phyloP scores from a whole-genome alignment of 1,284 basidiomycete species.

The Pseudozyma pruni region DNA sequence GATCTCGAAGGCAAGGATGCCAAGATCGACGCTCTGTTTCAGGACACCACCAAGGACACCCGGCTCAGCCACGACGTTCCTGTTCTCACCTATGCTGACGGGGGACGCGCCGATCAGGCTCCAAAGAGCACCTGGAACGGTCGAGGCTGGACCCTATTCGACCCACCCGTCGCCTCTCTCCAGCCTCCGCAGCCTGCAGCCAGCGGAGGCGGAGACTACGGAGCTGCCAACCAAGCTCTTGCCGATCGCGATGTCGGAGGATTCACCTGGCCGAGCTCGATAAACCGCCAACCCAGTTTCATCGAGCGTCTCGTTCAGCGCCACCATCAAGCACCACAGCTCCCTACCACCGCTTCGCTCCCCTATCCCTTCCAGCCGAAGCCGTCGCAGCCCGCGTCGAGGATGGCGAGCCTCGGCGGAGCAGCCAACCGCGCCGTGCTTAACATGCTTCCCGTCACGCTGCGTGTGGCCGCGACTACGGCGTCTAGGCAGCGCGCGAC shows the following conservation, averaged over 20 bases:
- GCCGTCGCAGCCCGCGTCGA: slow-evolving; percentile 27
- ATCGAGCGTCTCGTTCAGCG: slow-evolving; percentile 41
- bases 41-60: background rate
- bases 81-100: slow-evolving; percentile 13
- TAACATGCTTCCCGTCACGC: slow-evolving; percentile 42
- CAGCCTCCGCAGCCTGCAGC: slow-evolving; percentile 21
- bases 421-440: slow-evolving; percentile 38
- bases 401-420: slow-evolving; percentile 37
- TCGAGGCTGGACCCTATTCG: slow-evolving; percentile 40
- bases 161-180: slow-evolving; percentile 23
- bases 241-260: slow-evolving; percentile 35
- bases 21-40: slow-evolving; percentile 25
- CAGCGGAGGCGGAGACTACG: slow-evolving; percentile 34
- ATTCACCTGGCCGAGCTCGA: slow-evolving; percentile 28
- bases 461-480: slow-evolving; percentile 39
- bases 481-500: slow-evolving; percentile 35
- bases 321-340: slow-evolving; percentile 23
- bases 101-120: slow-evolving; percentile 2
- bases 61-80: slow-evolving; percentile 11
- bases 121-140: slow-evolving; percentile 36
- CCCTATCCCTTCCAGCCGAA: slow-evolving; percentile 32
- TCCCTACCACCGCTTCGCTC: slow-evolving; percentile 15
- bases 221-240: slow-evolving; percentile 21
- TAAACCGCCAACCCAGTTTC: slow-evolving; percentile 40
- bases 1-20: slow-evolving; percentile 26